Base-by-base conservation (phyloP, 176 grass and related monocot species). In the Musa schizocarpa region DNA sequence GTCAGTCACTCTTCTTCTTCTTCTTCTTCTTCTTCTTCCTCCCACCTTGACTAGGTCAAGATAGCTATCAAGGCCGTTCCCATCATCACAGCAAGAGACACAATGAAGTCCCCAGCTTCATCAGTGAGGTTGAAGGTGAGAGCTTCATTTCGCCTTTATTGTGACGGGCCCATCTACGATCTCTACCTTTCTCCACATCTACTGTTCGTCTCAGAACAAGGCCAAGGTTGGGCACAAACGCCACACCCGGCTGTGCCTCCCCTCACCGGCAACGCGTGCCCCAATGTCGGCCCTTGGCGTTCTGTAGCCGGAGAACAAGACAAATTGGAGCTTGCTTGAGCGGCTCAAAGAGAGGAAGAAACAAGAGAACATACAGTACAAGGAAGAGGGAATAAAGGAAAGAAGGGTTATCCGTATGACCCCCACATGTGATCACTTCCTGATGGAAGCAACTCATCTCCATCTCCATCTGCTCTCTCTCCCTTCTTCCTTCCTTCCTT, bases 221-320 rank as follows among this genome's bases (percentile, higher is more conserved):
- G n/a, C 34, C 34, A 55, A 25, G 50, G 71, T 73, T 9, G 71
- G 71, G 22, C 72, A 54, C 11, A 1, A 22, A n/a, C 16, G 24
- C 72, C 53, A 43, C 54, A 59, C 58, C 21, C 23, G 53, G 53
- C 53, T 43, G 72, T n/a, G 72, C 53, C 52, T 74, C 21, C 53
- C 52, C 54, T 58, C 24, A 2, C 53, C 72, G 72, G 72, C 72
- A 74, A 17, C 53, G 72, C 53, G 72, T 59, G 72, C 72, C 24
- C 72, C 71, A 2, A 13, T 74, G 52, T 56, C 71, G 9, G 11
- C 9, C 52, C 52, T 9, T 2, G 1, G 10, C 52, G 1, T 29
- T 68, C 65, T 68, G 65, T 12, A 12, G 26, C 7, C 11, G 65
- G 65, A 68, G 65, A 20, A 43, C 5, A 48, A 68, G 22, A 43